These are phyloP conservation scores for Fusarium secorum DNA, from an alignment of 2,329 filamentous ascomycete genomes.

Conservation along the genomic window DNA sequence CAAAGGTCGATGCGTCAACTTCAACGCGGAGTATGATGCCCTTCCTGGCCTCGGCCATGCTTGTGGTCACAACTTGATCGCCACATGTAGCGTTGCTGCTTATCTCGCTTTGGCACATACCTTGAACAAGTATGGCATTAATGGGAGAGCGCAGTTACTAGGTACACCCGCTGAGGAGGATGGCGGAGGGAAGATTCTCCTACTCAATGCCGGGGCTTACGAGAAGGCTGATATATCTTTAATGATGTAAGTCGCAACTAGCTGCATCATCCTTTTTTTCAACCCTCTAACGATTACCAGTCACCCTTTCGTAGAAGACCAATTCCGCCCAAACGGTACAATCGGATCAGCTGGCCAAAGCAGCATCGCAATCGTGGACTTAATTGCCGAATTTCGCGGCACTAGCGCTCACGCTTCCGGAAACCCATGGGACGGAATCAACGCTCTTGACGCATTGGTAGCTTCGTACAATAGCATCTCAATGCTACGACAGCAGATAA, in stretches of 20 bases:
- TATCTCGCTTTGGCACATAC: background rate
- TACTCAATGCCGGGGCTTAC: background rate
- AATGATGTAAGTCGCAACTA: background rate
- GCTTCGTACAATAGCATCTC: background rate
- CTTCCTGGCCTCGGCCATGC: background rate
- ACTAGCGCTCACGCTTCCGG: background rate
- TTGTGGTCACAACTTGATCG: background rate
- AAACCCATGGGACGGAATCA: background rate
- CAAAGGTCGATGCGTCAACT: background rate
- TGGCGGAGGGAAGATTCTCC: background rate
- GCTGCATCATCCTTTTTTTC: rapidly evolving
- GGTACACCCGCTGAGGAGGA: background rate
- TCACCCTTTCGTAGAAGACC: background rate
- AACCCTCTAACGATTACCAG: background rate
- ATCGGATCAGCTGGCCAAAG: background rate
- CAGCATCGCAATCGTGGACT: background rate
- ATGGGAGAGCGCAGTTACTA: background rate
- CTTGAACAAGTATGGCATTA: background rate
- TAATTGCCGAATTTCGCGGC: background rate
- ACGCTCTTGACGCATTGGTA: background rate
- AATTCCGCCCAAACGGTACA: background rate
- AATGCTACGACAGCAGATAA: background rate
- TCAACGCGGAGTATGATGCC: background rate
- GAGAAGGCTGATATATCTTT: background rate
- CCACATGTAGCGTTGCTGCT: background rate